These are phyloP conservation scores for Colletotrichum tamarilloi DNA, from an alignment of 2,329 filamentous ascomycete genomes.

Conservation along the genomic window DNA sequence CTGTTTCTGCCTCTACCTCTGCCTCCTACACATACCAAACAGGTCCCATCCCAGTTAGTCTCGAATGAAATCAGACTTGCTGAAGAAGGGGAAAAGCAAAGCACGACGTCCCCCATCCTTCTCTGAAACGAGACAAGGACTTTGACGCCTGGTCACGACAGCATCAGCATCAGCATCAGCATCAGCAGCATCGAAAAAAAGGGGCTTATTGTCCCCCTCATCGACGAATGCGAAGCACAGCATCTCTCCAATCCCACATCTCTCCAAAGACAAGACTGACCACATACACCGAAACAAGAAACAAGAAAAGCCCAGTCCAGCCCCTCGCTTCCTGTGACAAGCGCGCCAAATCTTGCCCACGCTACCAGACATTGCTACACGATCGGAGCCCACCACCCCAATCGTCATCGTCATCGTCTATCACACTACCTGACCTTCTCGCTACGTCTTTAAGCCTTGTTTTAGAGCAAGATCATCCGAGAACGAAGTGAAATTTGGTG, in stretches of 20 bases:
- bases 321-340: constrained; percentile 35
- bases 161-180: not conserved
- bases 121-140: constrained; percentile 19
- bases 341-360: not conserved
- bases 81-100: not conserved
- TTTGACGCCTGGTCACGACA: constrained; percentile 1
- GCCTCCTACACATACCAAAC: not conserved
- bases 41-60: not conserved
- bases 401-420: not conserved
- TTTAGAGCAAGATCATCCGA: not conserved
- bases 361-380: not conserved
- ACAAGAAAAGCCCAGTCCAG: not conserved
- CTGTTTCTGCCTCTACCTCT: not conserved
- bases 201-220: not conserved
- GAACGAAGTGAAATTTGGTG: not conserved
- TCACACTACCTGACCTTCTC: no score
- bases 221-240: constrained; percentile 7
- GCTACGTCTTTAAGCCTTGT: not conserved
- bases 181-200: not conserved
- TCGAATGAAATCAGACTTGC: not conserved
- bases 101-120: not conserved
- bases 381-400: not conserved
- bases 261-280: not conserved
- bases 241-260: not conserved
- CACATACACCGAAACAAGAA: not conserved